Evolutionary conservation across 805 yeast species (phyloP).

Genomic region (Kazachstania martiniae): DNA sequence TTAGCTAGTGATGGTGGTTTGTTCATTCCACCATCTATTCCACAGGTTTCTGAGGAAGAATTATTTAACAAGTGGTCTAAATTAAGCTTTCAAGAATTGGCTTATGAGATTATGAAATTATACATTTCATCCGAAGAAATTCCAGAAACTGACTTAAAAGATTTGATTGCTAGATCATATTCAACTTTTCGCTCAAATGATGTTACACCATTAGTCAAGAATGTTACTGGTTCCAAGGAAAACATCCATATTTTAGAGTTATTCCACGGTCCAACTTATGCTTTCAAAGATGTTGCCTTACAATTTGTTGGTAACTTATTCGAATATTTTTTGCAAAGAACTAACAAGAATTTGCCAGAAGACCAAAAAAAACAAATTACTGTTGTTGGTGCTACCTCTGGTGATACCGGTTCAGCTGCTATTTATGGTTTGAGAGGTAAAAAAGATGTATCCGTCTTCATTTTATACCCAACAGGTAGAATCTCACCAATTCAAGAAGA

Average conservation of each 20-base stretch:
- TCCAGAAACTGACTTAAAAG: conserved; percentile 52
- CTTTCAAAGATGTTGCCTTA: conserved; percentile 96
- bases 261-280: conserved; percentile 98
- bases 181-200: conserved; percentile 80
- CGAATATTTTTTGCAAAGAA: conserved; percentile 78
- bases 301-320: conserved; percentile 96
- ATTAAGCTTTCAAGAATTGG: conserved; percentile 73
- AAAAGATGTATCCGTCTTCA: conserved; percentile 95
- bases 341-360: conserved; percentile 44
- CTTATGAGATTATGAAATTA: conserved; percentile 72
- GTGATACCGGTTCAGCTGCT: conserved; percentile 99
- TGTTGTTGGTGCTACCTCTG: conserved; percentile 98
- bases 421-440: conserved; percentile 95
- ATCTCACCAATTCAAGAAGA: conserved; percentile 96
- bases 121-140: conserved; percentile 70
- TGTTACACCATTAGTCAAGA: conserved; percentile 70
- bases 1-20: conserved; percentile 96
- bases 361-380: conserved; percentile 71
- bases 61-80: conserved; percentile 60
- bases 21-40: conserved; percentile 77
- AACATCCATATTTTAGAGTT: conserved; percentile 74
- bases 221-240: conserved; percentile 44
- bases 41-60: conserved; percentile 44
- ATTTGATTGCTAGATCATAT: conserved; percentile 61
- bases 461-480: conserved; percentile 92